Evolutionary conservation across 306 rosid genomes (phyloP).

Genomic region (Datisca glomerata): DNA sequence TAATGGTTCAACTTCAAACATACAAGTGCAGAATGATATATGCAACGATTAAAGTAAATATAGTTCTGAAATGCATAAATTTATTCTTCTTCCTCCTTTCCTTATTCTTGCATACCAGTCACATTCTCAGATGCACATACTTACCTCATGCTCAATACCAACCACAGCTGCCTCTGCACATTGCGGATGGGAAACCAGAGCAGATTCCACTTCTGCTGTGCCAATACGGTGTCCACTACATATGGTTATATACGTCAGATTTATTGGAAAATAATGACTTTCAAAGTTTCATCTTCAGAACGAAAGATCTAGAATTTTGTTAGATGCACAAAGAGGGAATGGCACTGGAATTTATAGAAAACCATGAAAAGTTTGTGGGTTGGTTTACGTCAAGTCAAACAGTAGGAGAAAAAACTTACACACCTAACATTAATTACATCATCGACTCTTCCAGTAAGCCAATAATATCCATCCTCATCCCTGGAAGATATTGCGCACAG

Average conservation of each 20-base stretch:
- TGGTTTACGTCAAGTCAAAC: background rate
- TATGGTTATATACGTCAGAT: constrained; percentile 3
- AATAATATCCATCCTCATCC: constrained; percentile 84
- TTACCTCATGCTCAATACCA: constrained; percentile 84
- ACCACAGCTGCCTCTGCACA: constrained; percentile 96
- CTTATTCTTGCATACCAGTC: background rate
- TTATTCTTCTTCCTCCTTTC: background rate
- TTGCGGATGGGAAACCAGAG: constrained; percentile 62
- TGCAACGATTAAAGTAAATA: constrained; percentile 1
- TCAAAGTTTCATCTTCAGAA: background rate
- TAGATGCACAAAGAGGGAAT: background rate
- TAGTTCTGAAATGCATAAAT: constrained; percentile 1
- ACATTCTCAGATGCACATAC: constrained; percentile 6
- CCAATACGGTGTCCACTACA: constrained; percentile 94
- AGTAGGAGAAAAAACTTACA: background rate
- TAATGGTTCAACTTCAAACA: constrained; percentile 15
- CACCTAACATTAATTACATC: constrained; percentile 92
- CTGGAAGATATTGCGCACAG: constrained; percentile 27
- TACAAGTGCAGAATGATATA: no score
- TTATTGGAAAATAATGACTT: constrained; percentile 1
- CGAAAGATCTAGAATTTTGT: background rate
- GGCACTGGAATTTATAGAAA: background rate
- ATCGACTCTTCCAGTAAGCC: constrained; percentile 95
- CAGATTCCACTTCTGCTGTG: constrained; percentile 92
- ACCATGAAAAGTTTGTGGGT: background rate